phyloP scores from a whole-genome alignment of 352 stramenopile genomes.

The Pythium phragmiticola region DNA sequence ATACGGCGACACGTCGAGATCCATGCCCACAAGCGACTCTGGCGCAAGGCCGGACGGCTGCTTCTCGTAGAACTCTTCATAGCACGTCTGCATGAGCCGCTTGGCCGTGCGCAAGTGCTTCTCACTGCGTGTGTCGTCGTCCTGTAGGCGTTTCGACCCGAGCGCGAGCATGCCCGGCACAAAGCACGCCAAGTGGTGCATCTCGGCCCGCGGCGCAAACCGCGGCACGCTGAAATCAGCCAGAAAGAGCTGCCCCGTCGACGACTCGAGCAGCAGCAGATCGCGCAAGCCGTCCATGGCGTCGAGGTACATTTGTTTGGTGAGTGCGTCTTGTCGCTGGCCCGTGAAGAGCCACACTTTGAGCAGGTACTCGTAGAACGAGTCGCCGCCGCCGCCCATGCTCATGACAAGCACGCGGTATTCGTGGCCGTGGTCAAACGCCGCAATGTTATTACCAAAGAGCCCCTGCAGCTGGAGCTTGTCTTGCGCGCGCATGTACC shows the following conservation, averaged over 20 bases:
- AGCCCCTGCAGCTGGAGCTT: constrained; percentile 78
- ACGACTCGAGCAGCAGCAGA: constrained; percentile 80
- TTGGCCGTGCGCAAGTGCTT: constrained; percentile 85
- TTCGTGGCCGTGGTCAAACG: constrained; percentile 17
- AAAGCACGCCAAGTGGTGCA: constrained; percentile 98
- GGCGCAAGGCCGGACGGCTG: constrained; percentile 91
- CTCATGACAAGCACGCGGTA: constrained; percentile 47
- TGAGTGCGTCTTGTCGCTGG: constrained; percentile 46
- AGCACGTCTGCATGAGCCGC: constrained; percentile 92
- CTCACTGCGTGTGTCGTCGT: constrained; percentile 61
- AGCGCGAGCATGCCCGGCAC: constrained; percentile 92
- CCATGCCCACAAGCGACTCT: constrained; percentile 70
- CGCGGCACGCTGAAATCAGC: constrained; percentile 43
- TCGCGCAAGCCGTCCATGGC: constrained; percentile 93
- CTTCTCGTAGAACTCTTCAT: constrained; percentile 90
- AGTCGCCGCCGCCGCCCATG: constrained; percentile 95
- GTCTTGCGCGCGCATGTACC: constrained; percentile 21
- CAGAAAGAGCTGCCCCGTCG: constrained; percentile 56
- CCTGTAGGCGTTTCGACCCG: constrained; percentile 37
- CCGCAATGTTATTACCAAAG: constrained; percentile 84
- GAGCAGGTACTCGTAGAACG: constrained; percentile 98
- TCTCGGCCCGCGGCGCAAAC: constrained; percentile 56
- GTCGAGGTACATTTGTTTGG: constrained; percentile 91
- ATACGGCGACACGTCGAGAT: constrained; percentile 27
- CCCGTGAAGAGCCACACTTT: constrained; percentile 97